Evolutionary conservation across 2,329 filamentous ascomycete genomes (phyloP).

Genomic region (Hypocrella siamensis): DNA sequence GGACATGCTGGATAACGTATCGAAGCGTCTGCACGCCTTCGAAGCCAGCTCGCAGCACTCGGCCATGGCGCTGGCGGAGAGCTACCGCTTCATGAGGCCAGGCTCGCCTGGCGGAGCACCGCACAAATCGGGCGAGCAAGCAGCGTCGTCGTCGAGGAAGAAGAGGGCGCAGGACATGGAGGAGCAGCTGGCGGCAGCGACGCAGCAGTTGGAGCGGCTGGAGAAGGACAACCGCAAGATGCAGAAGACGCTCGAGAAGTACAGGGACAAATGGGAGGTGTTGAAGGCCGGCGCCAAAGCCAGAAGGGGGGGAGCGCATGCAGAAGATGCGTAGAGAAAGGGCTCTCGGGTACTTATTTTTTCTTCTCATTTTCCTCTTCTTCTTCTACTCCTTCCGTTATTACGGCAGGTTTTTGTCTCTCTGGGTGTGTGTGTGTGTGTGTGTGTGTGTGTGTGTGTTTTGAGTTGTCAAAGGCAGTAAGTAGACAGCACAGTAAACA

Average conservation of each 20-base stretch:
- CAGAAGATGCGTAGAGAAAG: constrained; percentile 14
- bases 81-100: constrained; percentile 47
- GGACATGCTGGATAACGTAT: constrained; percentile 70
- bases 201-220: constrained; percentile 47
- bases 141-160: constrained; percentile 20
- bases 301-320: constrained; percentile 22
- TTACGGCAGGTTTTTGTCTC: too few relatives aligned
- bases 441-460: too few relatives aligned
- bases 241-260: constrained; percentile 39
- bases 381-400: not conserved
- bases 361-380: not conserved
- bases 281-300: constrained; percentile 47
- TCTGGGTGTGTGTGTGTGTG: too few relatives aligned
- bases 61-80: constrained; percentile 74
- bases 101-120: constrained; percentile 26
- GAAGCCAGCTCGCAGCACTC: constrained; percentile 84
- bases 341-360: not conserved
- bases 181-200: constrained; percentile 41
- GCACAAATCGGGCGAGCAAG: constrained; percentile 14
- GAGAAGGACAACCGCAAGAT: constrained; percentile 45
- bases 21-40: constrained; percentile 79
- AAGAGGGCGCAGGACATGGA: constrained; percentile 49
- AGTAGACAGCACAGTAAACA: too few relatives aligned
- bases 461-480: too few relatives aligned
- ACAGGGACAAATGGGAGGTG: constrained; percentile 45